Conservation (phyloP, 805 yeast species). For the Starmerella bombi region DNA sequence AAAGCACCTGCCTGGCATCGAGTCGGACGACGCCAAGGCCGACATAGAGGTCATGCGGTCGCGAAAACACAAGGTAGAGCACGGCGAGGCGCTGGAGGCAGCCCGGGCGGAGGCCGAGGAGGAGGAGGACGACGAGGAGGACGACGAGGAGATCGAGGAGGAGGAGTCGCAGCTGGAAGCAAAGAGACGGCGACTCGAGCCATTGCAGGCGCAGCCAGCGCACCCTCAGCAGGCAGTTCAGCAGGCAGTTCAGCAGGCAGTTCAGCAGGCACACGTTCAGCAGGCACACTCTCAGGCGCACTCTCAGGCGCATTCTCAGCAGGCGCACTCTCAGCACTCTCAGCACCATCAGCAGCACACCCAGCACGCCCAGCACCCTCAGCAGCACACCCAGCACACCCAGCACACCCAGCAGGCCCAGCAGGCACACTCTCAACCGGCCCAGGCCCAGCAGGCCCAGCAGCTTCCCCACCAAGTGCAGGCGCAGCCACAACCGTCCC, state of each 20-base stretch:
- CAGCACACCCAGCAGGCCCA: slow-evolving; percentile 4
- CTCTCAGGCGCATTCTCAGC: slow-evolving; percentile 6
- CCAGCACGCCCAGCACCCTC: background rate
- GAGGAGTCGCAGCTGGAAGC: too few species aligned
- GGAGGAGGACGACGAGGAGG: slow-evolving; percentile 3
- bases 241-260: too few species aligned
- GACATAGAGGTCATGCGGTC: slow-evolving; percentile 15
- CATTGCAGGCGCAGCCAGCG: slow-evolving; percentile 4
- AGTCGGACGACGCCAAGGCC: slow-evolving; percentile 14
- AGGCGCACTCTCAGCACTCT: slow-evolving; percentile 2
- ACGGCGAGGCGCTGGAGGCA: slow-evolving; percentile 1
- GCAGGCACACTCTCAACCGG: background rate
- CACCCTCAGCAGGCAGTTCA: slow-evolving; percentile 7
- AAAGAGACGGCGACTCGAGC: background rate
- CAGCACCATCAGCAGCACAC: slow-evolving; percentile 2
- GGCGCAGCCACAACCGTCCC: slow-evolving; percentile 9
- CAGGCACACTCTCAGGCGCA: background rate
- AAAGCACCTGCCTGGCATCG: slow-evolving; percentile 17
- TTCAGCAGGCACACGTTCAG: background rate
- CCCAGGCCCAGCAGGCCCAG: too few species aligned
- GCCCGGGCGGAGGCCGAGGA: slow-evolving; percentile 2
- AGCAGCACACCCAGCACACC: slow-evolving; percentile 3
- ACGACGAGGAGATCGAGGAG: background rate
- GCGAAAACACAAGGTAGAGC: background rate
- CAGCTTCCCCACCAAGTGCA: slow-evolving; percentile 3